Evolutionary conservation across 176 grass and related monocot genomes (phyloP), one percentile per base, ranked within the genome.

Genomic region (Secale cereale): DNA sequence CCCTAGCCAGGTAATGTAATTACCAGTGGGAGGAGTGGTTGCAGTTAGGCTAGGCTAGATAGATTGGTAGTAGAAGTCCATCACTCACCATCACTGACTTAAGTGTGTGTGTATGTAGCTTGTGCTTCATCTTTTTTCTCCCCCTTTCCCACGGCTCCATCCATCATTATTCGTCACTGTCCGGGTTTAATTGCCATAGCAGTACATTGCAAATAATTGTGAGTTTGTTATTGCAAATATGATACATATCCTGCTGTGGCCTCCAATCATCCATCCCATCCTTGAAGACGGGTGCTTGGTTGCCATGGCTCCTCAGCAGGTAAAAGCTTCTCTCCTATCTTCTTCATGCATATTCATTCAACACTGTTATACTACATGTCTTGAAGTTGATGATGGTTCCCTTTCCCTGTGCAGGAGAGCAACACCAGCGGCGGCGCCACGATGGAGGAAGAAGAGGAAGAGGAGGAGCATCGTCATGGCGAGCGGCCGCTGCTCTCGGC

Each of bases 401-500:
- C 1, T 74, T 28, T 74, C 40, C 25, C 1, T 74, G 20, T 39
- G 66, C 68, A 73, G 56, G 26, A 30, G 27, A 60, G 15, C 56
- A 60, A 15, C 66, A 80, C 3, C 10, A 11, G n/a, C 0, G 7
- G 15, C 5, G 7, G n/a, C 3, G 31, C 22, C 1, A 57, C 17
- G 59, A 37, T 22, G 52, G 52, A 56, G 52, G 19, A 22, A 1
- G 69, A 40, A 66, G 69, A 41, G 30, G 2, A 30, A 56, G 40
- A 10, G 0, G 31, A 48, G 25, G 20, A 72, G 70, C 41, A 77
- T 86, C 77, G 62, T 4, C 78, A 39, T 56, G 82, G 83, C 48
- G 88, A 77, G 37, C 83, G 78, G 32, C 86, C 84, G 31, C 80
- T 86, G 74, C 85, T 88, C 81, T 85, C 75, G 10, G 84, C 85